Conservation (phyloP, 2,329 filamentous ascomycete species). For the Xylariaceae sp. region DNA sequence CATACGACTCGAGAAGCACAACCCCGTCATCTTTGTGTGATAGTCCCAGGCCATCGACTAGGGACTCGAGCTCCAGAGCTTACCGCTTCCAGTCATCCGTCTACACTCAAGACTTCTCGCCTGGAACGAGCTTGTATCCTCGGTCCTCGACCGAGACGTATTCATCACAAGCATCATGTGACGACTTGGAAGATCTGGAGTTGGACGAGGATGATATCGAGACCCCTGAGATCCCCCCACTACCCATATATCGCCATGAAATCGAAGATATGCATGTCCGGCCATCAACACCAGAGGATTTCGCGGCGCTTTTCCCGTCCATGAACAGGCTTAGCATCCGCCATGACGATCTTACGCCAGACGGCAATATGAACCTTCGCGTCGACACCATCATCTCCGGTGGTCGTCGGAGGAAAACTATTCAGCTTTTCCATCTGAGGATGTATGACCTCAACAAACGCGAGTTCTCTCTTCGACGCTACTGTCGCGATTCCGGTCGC, state of each 20-base stretch:
- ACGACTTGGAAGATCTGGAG: slow-evolving; percentile 45
- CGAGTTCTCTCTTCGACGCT: slow-evolving; percentile 86
- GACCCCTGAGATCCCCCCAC: slow-evolving; percentile 42
- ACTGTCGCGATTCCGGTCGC: slow-evolving; percentile 87
- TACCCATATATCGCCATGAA: slow-evolving; percentile 60
- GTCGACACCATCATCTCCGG: slow-evolving; percentile 73
- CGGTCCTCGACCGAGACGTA: slow-evolving; percentile 73
- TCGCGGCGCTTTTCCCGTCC: slow-evolving; percentile 82
- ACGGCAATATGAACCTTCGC: slow-evolving; percentile 95
- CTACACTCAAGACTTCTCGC: slow-evolving; percentile 36
- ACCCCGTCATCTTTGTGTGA: slow-evolving; percentile 44
- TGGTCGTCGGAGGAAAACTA: slow-evolving; percentile 61
- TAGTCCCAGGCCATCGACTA: slow-evolving; percentile 37
- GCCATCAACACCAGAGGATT: slow-evolving; percentile 76
- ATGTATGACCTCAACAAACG: slow-evolving; percentile 87
- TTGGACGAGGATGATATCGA: slow-evolving; percentile 31
- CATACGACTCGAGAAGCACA: slow-evolving; percentile 45
- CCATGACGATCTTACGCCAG: slow-evolving; percentile 83
- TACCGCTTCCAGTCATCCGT: slow-evolving; percentile 18
- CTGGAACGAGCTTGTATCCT: slow-evolving; percentile 41
- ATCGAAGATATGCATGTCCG: slow-evolving; percentile 62
- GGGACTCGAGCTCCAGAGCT: slow-evolving; percentile 25
- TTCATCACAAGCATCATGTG: slow-evolving; percentile 64
- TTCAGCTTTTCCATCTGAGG: slow-evolving; percentile 83
- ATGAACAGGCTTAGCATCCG: slow-evolving; percentile 74